Base-by-base conservation (phyloP, 2,329 filamentous ascomycete genomes). In the Lachnellula subtilissima region DNA sequence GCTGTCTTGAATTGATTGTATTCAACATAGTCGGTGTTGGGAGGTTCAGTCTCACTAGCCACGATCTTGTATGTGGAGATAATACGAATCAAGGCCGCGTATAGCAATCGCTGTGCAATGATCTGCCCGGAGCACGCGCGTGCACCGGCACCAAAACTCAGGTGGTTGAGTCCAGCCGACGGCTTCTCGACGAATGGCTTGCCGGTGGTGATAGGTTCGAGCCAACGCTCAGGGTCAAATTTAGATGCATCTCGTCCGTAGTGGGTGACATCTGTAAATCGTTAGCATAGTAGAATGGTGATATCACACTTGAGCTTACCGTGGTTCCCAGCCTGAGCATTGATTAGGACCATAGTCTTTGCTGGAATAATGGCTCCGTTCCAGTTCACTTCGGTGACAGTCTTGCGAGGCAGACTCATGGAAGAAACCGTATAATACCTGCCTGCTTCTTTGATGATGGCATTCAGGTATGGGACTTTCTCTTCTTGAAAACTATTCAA, bases 161-260 rank as follows among this genome's bases (percentile, higher is more conserved):
- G 69, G 60, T 80, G 78, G 5, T 64, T 66, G 5, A 73, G 68
- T 1, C 70, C 70, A 14, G 51, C 57, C 15, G 54, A 55, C 46
- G 65, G 65, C 12, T 57, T 67, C 58, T 75, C 74, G 2, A 58
- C 48, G 1, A 72, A 70, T 5, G 72, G 72, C 32, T 69, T 59
- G 9, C 72, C 55, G 40, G 59, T 66, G 53, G 32, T 25, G 55
- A 40, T 12, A 72, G 77, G 72, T 59, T 78, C 74, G 0, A 91
- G 73, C 66, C 87, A 91, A 25, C 88, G 81, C 61, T 91, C 87
- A 35, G 78, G 78, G 60, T 80, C 70, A 68, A 81, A 81, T 1
- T 60, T 71, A 3, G 63, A 66, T 5, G 74, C 78, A 15, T 74
- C 67, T 1, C 71, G 68, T 11, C 78, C 78, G 59, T 77, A 81